Evolutionary conservation across 495 filamentous ascomycete species (phyloP).

Genomic region (Emericellopsis terricola): DNA sequence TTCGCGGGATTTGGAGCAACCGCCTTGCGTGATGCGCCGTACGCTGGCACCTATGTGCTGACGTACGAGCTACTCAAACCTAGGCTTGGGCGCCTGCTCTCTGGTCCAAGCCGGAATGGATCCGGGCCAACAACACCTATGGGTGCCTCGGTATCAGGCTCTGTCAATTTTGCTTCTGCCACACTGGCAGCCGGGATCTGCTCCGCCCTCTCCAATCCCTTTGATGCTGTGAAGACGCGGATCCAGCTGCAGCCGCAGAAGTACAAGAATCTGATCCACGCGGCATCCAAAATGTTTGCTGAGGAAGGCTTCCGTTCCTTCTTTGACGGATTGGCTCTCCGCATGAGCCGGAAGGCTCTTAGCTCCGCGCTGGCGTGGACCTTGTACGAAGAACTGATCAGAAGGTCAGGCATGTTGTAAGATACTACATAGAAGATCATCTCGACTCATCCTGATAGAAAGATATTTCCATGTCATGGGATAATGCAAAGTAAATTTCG

Average conservation of each 20-base stretch:
- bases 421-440: background rate
- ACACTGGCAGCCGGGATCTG: constrained; percentile 63
- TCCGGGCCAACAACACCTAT: too few species aligned
- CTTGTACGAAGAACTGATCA: constrained; percentile 83
- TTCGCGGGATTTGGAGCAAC: constrained; percentile 91
- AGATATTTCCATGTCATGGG: too few species aligned
- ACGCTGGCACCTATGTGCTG: constrained; percentile 84
- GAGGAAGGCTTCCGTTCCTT: constrained; percentile 71
- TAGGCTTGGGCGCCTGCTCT: constrained; percentile 26
- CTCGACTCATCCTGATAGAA: constrained; percentile 1
- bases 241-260: constrained; percentile 73
- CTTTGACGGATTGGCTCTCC: constrained; percentile 71
- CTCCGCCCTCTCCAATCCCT: constrained; percentile 83
- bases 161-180: constrained; percentile 73
- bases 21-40: constrained; percentile 82
- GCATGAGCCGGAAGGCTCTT: constrained; percentile 80
- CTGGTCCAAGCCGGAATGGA: too few species aligned
- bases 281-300: constrained; percentile 51
- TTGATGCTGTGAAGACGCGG: constrained; percentile 90
- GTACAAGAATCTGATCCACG: constrained; percentile 75
- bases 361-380: constrained; percentile 92
- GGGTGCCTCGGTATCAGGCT: constrained; percentile 32
- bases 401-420: constrained; percentile 40
- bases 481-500: too few species aligned
- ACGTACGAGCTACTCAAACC: constrained; percentile 85